Evolutionary conservation across 805 yeast genomes (phyloP).

Genomic region (Candida glaebosa): DNA sequence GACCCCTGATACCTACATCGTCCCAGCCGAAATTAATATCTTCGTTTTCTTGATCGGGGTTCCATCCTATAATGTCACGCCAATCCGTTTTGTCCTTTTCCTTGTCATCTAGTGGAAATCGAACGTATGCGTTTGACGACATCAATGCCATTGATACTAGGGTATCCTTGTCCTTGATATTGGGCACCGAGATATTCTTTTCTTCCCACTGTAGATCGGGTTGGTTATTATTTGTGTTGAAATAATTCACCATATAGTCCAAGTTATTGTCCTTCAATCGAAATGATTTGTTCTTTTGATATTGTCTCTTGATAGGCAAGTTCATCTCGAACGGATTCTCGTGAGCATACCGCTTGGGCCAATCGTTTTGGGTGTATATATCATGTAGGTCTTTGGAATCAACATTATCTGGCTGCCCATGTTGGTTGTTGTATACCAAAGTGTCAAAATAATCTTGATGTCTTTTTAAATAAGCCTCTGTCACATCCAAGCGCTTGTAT

Average conservation of each 20-base stretch:
- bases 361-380: slow-evolving; percentile 24
- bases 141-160: slow-evolving; percentile 73
- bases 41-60: slow-evolving; percentile 52
- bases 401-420: neutral
- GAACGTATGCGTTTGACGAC: slow-evolving; percentile 89
- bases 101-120: slow-evolving; percentile 55
- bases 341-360: slow-evolving; percentile 30
- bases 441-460: slow-evolving; percentile 7
- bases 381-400: slow-evolving; percentile 14
- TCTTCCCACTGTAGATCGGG: slow-evolving; percentile 54
- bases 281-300: slow-evolving; percentile 15
- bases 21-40: slow-evolving; percentile 82
- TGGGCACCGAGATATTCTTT: slow-evolving; percentile 58
- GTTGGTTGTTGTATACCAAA: neutral
- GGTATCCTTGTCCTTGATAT: slow-evolving; percentile 71
- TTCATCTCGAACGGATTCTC: slow-evolving; percentile 38
- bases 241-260: slow-evolving; percentile 61
- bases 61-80: slow-evolving; percentile 65
- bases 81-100: slow-evolving; percentile 65
- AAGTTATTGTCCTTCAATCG: slow-evolving; percentile 46
- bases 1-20: slow-evolving; percentile 83
- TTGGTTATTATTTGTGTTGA: slow-evolving; percentile 50
- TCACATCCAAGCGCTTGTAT: slow-evolving; percentile 51
- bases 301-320: slow-evolving; percentile 24
- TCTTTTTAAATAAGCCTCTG: slow-evolving; percentile 32